A percentile compares a stretch with the other conserved stretches of the same genome.
Evolutionary conservation across 2,329 filamentous ascomycete species (phyloP).

Genomic region (Lecanicillium sp.): DNA sequence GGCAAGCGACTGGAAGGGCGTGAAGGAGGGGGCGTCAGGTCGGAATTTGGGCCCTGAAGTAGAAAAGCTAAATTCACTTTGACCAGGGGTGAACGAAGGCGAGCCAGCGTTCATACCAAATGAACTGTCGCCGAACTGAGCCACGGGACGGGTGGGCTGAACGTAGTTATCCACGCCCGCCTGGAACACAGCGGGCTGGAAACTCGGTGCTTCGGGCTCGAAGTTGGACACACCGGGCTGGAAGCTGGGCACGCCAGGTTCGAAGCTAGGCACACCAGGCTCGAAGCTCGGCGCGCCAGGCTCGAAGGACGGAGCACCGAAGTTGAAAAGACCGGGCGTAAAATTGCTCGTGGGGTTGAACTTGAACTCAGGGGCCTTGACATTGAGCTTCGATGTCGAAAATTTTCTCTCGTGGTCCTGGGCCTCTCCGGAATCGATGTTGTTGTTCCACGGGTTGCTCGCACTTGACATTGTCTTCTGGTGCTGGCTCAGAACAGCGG

Average conservation of each 20-base stretch:
- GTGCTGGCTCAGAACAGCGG: slow-evolving; percentile 40
- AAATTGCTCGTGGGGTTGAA: slow-evolving; percentile 56
- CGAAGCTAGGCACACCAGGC: slow-evolving; percentile 40
- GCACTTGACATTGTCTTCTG: slow-evolving; percentile 48
- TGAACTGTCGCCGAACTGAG: slow-evolving; percentile 29
- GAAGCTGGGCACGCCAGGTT: slow-evolving; percentile 32
- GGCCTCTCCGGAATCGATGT: slow-evolving; percentile 37
- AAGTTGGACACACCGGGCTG: too few relatives aligned
- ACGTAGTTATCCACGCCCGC: too few relatives aligned
- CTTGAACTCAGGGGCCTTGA: slow-evolving; percentile 82
- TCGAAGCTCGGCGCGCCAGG: slow-evolving; percentile 35
- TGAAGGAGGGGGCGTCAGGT: slow-evolving; percentile 71
- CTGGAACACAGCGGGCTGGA: too few relatives aligned
- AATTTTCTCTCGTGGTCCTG: slow-evolving; percentile 43
- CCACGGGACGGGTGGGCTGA: too few relatives aligned
- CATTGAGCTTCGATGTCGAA: slow-evolving; percentile 76
- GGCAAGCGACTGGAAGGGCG: slow-evolving; percentile 48
- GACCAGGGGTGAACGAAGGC: slow-evolving; percentile 63
- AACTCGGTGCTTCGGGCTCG: neutral
- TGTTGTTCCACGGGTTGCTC: slow-evolving; percentile 56
- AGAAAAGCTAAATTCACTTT: slow-evolving; percentile 63
- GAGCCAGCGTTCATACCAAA: slow-evolving; percentile 63
- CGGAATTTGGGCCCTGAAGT: slow-evolving; percentile 62
- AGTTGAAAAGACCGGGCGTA: slow-evolving; percentile 45
- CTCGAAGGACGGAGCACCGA: slow-evolving; percentile 24